Evolutionary conservation across 2,329 filamentous ascomycete species (phyloP), one percentile per base, ranked within the genome.

Genomic region (Emericellopsis atlantica): DNA sequence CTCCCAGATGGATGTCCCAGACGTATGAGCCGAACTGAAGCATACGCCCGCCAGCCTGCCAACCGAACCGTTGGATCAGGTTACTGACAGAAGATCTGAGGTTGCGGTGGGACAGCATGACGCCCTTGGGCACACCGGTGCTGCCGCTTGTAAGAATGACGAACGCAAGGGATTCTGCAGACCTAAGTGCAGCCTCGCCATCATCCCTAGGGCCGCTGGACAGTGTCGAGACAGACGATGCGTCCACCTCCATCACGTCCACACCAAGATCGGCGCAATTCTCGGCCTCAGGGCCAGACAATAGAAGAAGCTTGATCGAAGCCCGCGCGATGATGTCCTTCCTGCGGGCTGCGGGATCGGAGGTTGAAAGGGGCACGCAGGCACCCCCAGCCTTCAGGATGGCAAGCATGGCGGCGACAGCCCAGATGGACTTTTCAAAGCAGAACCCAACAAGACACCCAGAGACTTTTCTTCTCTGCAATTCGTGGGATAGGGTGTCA

Each of bases 11-110:
- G 15, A 42, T n/a, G 24, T 42, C 40, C 15, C 33, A 42, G n/a
- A 42, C 40, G 40, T 36, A 42, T 4, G 35, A 21, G 29, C 34
- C 34, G 16, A 37, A 42, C 18, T 42, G 40, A 15, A 35, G 42
- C 38, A 34, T 47, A 16, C 16, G 39, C 2, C 11, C n/a, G 33
- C 33, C 33, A 18, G 33, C n/a, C n/a, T 6, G 33, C 33, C 9
- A 15, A 6, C n/a, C 33, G n/a, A 35, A 9, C 33, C 33, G 33
- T 11, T 15, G 33, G 9, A 15, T 6, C 6, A 35, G 15, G 10
- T 11, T 9, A 9, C 10, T 11, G 10, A 38, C 21, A 14, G 22
- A 12, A n/a, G 36, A 38, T 6, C 12, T 16, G 12, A 38, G 16
- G 23, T 24, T 26, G 36, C 36, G 36, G 10, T 38, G 36, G 9